Base-by-base conservation (phyloP, 1,139 yeast genomes). In the Protomyces gravidus region DNA sequence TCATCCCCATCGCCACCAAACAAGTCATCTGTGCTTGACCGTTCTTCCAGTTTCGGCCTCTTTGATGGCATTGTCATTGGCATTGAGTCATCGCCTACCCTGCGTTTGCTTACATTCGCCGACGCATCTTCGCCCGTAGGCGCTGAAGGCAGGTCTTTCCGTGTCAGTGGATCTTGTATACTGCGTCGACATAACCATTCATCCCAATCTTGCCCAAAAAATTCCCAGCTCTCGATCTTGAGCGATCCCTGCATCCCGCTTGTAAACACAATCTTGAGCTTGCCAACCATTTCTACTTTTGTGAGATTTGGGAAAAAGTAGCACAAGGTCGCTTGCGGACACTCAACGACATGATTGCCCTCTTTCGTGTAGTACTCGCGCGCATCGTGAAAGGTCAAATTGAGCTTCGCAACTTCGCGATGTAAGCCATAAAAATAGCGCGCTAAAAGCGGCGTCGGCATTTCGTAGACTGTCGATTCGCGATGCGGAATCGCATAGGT, bases 221-320 rank as follows among this genome's bases (percentile, higher is more conserved):
- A 53, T n/a, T 53, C 58, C 58, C 58, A 53, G 36, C 51, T 32
- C 28, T 53, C 51, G 26, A 53, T 53, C 21, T 53, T 53, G 28
- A 53, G 39, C 1, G 58, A 47, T n/a, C 42, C 42, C 1, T 36
- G 42, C 1, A 36, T 6, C 25, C 58, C 58, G 17, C 45, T 50
- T n/a, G 51, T 33, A 23, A 32, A 53, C 19, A 53, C 51, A 3
- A 53, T 23, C n/a, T 39, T n/a, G 23, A 53, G 42, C 26, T 42
- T 45, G 13, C 58, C 58, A n/a, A 53, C 36, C 17, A 53, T 46
- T 39, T 53, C 58, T 15, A 53, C 30, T 32, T 53, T 53, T 11
- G 58, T 53, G 7, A 45, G 36, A 23, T 53, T 53, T 26, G 40
- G 51, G 21, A 46, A 53, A 47, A 45, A 53, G 26, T 46, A 53